These are phyloP conservation scores for Penicillium cosmopolitanum DNA, from an alignment of 495 filamentous ascomycete genomes.

Conservation along the genomic window DNA sequence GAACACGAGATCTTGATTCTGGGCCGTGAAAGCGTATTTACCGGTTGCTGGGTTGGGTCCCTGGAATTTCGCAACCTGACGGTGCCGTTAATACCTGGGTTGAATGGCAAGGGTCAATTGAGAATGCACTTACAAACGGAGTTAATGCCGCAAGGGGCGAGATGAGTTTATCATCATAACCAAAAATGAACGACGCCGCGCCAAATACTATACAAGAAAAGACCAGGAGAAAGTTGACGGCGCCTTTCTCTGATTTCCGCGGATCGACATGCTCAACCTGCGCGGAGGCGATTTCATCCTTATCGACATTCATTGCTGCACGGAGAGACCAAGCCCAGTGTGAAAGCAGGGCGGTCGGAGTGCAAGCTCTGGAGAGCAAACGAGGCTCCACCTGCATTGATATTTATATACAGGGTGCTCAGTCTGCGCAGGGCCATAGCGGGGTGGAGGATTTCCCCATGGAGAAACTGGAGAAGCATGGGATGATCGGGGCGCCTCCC, in stretches of 20 bases:
- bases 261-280: conserved; percentile 32
- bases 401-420: conserved; percentile 9
- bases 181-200: conserved; percentile 43
- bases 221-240: conserved; percentile 35
- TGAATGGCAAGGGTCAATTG: not conserved
- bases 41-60: conserved; percentile 33
- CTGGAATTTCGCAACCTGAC: conserved; percentile 40
- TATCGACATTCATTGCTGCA: conserved; percentile 14
- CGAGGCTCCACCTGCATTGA: conserved; percentile 12
- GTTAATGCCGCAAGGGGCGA: conserved; percentile 41
- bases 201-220: conserved; percentile 39
- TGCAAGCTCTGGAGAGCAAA: not conserved
- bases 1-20: conserved; percentile 42
- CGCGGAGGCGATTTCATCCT: conserved; percentile 9
- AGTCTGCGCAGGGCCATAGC: conserved; percentile 5
- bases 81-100: not conserved
- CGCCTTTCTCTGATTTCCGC: conserved; percentile 13
- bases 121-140: conserved; percentile 36
- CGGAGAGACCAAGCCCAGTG: conserved; percentile 11
- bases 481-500: not conserved
- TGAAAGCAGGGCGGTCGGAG: conserved; percentile 13
- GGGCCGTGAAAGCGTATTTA: conserved; percentile 34
- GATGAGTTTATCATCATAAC: conserved; percentile 47
- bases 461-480: conserved; percentile 17
- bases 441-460: conserved; percentile 20